Base-by-base conservation (phyloP, 148 eudicot species). In the Beta vulgaris region DNA sequence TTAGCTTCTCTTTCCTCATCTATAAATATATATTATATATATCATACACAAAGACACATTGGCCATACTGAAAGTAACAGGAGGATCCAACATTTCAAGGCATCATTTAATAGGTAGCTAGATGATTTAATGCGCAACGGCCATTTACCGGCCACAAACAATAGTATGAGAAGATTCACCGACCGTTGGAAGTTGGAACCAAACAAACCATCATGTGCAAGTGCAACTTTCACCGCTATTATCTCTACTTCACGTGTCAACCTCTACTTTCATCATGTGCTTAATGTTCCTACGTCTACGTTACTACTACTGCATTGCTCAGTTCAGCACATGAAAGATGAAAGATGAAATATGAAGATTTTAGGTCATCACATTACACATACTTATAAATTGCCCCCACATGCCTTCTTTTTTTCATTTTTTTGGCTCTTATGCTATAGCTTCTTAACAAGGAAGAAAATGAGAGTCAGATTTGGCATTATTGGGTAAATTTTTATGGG, bases 181-280 rank as follows among this genome's bases (percentile, higher is more conserved):
- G 68, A 64, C 82, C 76, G 72, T 80, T 75, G 71, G 60, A 64
- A 64, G 40, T n/a, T n/a, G n/a, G n/a, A n/a, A n/a, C n/a, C n/a
- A n/a, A n/a, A n/a, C 61, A 14, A 9, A 11, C 1, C 25, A 65
- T 76, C 83, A 80, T 75, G 83, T 73, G 81, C 68, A 73, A 53
- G 51, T 73, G 81, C 68, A 73, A 53, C 40, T 11, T 6, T 32
- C 73, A 76, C 73, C 79, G 66, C 68, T 58, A 55, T 68, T 60
- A 51, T 55, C 59, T 55, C 21, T 21, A 3, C 8, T 32, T 80
- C 80, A 80, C 77, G 80, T 80, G 83, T 46, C 80, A 46, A 37
- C 16, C 44, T 57, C 77, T 80, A 80, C 44, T 14, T 2, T 35
- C 12, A 55, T 80, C 83, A 70, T 74, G 79, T 75, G 82, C 34